Percentiles rank a stretch among this genome's conserved stretches.
These are phyloP conservation scores for Hirsutella minnesotensis DNA, from an alignment of 2,329 filamentous ascomycete species.

Conservation along the genomic window DNA sequence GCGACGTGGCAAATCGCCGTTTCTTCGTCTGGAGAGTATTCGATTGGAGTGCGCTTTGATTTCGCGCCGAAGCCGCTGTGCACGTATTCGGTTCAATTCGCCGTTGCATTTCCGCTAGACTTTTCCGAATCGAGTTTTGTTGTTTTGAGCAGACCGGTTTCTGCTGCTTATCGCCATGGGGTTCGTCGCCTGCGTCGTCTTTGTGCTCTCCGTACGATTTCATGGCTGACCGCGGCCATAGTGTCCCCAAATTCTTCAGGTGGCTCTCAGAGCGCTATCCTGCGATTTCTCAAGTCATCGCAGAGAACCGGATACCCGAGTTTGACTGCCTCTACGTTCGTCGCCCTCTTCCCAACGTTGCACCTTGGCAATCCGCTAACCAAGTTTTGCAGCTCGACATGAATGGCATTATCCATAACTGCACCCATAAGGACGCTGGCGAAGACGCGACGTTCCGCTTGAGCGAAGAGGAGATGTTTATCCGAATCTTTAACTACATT, in stretches of 20 bases:
- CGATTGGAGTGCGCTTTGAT: too few species aligned
- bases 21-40: too few species aligned
- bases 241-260: slow-evolving; percentile 85
- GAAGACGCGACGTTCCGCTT: slow-evolving; percentile 86
- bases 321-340: slow-evolving; percentile 90
- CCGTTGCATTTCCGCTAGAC: too few species aligned
- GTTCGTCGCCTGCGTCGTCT: slow-evolving; percentile 8
- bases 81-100: too few species aligned
- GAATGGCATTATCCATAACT: slow-evolving; percentile 99
- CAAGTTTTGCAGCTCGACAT: slow-evolving; percentile 57
- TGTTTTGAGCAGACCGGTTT: too few species aligned
- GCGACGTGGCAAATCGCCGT: too few species aligned
- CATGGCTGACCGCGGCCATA: slow-evolving; percentile 13
- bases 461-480: slow-evolving; percentile 98
- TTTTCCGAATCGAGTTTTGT: too few species aligned
- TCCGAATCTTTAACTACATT: slow-evolving; percentile 99
- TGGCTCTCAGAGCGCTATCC: slow-evolving; percentile 99
- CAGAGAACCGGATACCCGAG: slow-evolving; percentile 96
- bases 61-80: too few species aligned
- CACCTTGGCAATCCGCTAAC: slow-evolving; percentile 8
- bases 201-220: not conserved
- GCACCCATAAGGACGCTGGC: slow-evolving; percentile 84
- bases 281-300: slow-evolving; percentile 94
- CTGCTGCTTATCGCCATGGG: slow-evolving; percentile 14
- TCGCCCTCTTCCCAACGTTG: not conserved